These are phyloP conservation scores for Elongisporangium anandrum DNA, from an alignment of 352 stramenopile species.

Conservation along the genomic window DNA sequence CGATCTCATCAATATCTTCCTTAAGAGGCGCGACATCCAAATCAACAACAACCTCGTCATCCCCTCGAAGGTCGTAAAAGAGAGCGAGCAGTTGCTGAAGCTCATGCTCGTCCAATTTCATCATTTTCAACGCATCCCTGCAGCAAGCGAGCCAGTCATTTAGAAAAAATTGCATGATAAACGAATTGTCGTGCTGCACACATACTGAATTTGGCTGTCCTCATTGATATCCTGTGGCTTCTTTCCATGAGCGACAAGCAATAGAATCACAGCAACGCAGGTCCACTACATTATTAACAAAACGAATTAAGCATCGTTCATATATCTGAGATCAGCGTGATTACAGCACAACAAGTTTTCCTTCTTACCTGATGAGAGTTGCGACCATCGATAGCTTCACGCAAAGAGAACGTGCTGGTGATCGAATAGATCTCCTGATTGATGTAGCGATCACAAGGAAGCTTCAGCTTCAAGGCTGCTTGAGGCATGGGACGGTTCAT, in stretches of 20 bases:
- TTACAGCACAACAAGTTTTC: neutral
- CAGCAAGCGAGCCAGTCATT: neutral
- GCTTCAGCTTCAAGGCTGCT: slow-evolving; percentile 41
- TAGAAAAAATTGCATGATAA: slow-evolving; percentile 3
- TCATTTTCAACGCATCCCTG: slow-evolving; percentile 39
- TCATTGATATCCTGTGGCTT: slow-evolving; percentile 24
- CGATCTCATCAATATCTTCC: slow-evolving; percentile 4
- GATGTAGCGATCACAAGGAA: slow-evolving; percentile 46
- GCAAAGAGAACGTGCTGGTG: slow-evolving; percentile 51
- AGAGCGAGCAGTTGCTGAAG: slow-evolving; percentile 59
- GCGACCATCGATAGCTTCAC: slow-evolving; percentile 58
- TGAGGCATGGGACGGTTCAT: slow-evolving; percentile 45
- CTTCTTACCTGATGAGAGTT: slow-evolving; percentile 51
- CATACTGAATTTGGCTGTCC: slow-evolving; percentile 40
- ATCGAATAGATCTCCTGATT: slow-evolving; percentile 55
- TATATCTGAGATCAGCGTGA: neutral
- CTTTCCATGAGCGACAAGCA: slow-evolving; percentile 60
- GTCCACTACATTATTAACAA: slow-evolving; percentile 62
- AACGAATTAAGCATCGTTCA: slow-evolving; percentile 1
- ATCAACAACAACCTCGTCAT: slow-evolving; percentile 59
- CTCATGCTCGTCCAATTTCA: slow-evolving; percentile 60
- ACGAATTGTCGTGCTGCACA: neutral
- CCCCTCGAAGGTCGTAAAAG: slow-evolving; percentile 60
- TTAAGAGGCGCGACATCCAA: slow-evolving; percentile 29
- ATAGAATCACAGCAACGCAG: slow-evolving; percentile 56